Evolutionary conservation across 2,329 filamentous ascomycete species (phyloP), one percentile per base, ranked within the genome.

Genomic region (Clonostachys chloroleuca): DNA sequence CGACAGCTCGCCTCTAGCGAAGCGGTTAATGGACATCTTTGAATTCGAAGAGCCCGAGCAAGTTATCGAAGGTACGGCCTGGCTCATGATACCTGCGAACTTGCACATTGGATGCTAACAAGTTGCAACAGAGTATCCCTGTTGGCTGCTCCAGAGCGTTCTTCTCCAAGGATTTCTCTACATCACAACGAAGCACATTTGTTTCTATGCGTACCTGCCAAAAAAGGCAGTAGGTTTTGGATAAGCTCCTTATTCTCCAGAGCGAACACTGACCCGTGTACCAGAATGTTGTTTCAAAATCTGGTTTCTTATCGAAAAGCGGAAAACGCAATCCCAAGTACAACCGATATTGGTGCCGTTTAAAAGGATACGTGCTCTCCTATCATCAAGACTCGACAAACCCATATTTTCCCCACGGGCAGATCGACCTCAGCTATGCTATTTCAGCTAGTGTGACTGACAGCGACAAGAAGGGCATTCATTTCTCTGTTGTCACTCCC

Each of bases 191-290:
- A 87, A 86, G 56, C 94, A 99, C 62, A 87, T 97, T 51, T 96
- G 92, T 68, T 99, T 97, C 65, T 97, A 96, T 62, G 91, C 94
- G 37, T 96, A 96, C 62, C 78, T 97, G n/a, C 91, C 91, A 7
- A 95, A 92, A 73, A 96, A 94, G 75, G 83, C 87, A 45, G 87
- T 88, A 74, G 67, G 84, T 60, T 18, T 17, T 8, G 47, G 30
- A 16, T n/a, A 42, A 20, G 39, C 8, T 34, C 5, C 14, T 18
- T 12, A n/a, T n/a, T 4, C 7, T 5, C 13, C 14, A n/a, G 10
- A 12, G 36, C 36, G 36, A 39, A n/a, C 8, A 40, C 36, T 7
- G 2, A 34, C 16, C 16, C 2, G 43, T 7, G 2, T 10, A 35
- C 62, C 24, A 89, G 78, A 82, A 88, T 55, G 77, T 84, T 47